A percentile compares a stretch with the other conserved stretches of the same genome.
Conservation (phyloP, 2,329 filamentous ascomycete genomes). For the Nemania bipapillata region DNA sequence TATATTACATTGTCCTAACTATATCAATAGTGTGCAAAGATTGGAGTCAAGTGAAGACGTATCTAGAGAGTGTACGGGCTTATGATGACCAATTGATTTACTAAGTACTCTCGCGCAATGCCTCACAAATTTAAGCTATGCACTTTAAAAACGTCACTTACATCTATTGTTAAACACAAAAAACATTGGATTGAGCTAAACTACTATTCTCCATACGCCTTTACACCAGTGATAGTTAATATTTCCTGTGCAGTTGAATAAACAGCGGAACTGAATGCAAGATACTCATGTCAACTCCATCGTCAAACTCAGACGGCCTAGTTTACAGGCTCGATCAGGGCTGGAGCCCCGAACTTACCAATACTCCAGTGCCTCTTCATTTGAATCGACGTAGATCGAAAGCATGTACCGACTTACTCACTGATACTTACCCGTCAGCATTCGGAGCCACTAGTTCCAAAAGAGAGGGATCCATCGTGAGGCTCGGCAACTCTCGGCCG, state of each 20-base stretch:
- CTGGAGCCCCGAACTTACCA: too few relatives aligned
- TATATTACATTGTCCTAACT: slow-evolving; percentile 5
- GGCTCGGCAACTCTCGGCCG: too few relatives aligned
- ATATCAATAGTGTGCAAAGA: slow-evolving; percentile 56
- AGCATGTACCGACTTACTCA: too few relatives aligned
- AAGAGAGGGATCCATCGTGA: too few relatives aligned
- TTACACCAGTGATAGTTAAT: not conserved
- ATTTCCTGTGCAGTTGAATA: not conserved
- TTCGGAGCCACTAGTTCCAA: too few relatives aligned
- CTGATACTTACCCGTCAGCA: too few relatives aligned
- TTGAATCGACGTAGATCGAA: too few relatives aligned
- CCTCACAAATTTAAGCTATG: not conserved
- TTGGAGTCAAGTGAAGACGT: slow-evolving; percentile 55
- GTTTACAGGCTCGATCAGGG: not conserved
- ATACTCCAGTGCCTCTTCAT: too few relatives aligned
- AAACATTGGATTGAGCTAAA: not conserved
- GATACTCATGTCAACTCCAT: not conserved
- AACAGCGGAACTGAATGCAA: not conserved
- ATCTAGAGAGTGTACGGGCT: slow-evolving; percentile 58
- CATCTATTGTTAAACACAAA: not conserved
- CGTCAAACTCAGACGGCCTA: not conserved
- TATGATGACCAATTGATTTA: slow-evolving; percentile 60
- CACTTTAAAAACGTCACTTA: not conserved
- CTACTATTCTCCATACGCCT: not conserved
- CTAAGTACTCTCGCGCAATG: slow-evolving; percentile 36